Conservation (phyloP, 148 eudicot species). For the Heliosperma pusillum region DNA sequence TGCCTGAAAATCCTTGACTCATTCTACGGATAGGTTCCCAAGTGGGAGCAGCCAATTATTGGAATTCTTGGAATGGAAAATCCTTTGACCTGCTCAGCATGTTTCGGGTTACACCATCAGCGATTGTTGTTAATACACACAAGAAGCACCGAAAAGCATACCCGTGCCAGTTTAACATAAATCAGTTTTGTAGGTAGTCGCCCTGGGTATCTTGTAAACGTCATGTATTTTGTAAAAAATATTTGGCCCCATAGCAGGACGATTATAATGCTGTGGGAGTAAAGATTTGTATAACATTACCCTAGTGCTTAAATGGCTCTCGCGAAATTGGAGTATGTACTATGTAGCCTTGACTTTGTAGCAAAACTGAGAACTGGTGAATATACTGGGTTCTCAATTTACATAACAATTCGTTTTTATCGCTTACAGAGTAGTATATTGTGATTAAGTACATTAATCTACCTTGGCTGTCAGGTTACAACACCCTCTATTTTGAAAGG, state of each 20-base stretch:
- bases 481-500: neutral
- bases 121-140: slow-evolving; percentile 13
- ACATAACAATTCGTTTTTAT: slow-evolving; percentile 17
- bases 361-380: too few relatives aligned
- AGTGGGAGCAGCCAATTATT: neutral
- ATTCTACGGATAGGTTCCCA: neutral
- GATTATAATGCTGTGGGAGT: slow-evolving; percentile 1
- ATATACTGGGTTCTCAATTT: slow-evolving; percentile 5
- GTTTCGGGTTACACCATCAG: neutral
- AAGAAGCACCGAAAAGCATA: slow-evolving; percentile 19
- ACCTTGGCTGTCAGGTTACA: slow-evolving; percentile 1
- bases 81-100: neutral
- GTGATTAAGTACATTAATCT: slow-evolving; percentile 16
- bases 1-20: neutral
- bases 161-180: slow-evolving; percentile 7
- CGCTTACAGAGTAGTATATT: neutral
- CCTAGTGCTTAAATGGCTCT: neutral
- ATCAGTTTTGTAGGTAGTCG: neutral
- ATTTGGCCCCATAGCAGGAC: neutral
- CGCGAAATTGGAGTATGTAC: too few relatives aligned
- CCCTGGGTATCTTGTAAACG: slow-evolving; percentile 15
- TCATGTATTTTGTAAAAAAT: neutral
- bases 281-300: neutral
- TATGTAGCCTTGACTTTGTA: too few relatives aligned
- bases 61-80: neutral